Evolutionary conservation across 208 protist species (phyloP), one percentile per base, ranked within the genome.

Genomic region (Plasmodiophora brassicae): DNA sequence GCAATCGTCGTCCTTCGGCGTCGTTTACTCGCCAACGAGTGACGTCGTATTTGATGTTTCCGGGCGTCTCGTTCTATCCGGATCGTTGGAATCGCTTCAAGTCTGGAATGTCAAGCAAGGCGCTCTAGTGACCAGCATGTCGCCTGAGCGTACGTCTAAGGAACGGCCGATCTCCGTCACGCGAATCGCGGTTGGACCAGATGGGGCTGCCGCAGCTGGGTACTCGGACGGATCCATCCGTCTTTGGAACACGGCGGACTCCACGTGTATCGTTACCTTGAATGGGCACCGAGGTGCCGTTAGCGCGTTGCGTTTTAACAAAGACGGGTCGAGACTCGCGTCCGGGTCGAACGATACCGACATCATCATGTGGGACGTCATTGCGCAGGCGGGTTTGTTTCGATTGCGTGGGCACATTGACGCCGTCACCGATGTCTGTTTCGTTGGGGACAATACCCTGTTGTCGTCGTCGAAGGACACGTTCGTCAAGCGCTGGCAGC

Each of bases 351-450:
- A 95, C 44, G 98, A 99, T 92, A 99, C 97, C 0, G 96, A 99
- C 89, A 93, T 99, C 71, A 97, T 98, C 5, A 93, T 99, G 14
- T 99, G 98, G 98, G 98, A 99, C 91, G 89, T 98, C 32, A 86
- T 94, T 28, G 92, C 89, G 0, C 92, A 96, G 84, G 72, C 46
- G 5, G 94, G 94, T 53, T 14, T 91, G 43, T 94, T 32, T 85
- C 78, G 92, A 50, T 90, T 96, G n/a, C 89, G 91, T 22, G 94
- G 95, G 0, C 95, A 96, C 90, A 91, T 92, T 71, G 92, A 92
- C 71, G 78, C 87, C 14, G 90, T 96, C 1, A 96, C 94, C 35
- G 38, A 43, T 8, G 28, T 94, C 1, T 10, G 1, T 10, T 92
- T 95, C 45, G 36, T 94, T 1, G 60, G 78, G 57, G 84, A 88